Evolutionary conservation across 176 grass and related monocot species (phyloP).

Genomic region (Phragmites australis): DNA sequence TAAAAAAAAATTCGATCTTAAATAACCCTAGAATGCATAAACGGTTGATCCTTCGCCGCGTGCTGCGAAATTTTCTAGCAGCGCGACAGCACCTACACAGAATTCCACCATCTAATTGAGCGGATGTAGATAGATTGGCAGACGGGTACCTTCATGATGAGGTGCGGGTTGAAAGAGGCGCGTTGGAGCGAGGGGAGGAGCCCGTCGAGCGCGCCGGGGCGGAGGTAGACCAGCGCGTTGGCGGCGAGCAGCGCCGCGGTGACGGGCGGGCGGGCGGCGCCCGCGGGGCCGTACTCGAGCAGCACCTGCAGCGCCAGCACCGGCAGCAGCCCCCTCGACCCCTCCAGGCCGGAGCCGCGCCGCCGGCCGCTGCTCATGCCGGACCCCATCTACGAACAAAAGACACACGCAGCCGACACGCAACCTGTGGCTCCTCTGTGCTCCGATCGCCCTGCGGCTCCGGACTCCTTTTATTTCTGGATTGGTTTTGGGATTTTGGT

Average conservation of each 20-base stretch:
- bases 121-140: no score
- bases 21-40: not conserved
- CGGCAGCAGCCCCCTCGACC: conserved; percentile 59
- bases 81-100: not conserved
- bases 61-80: not conserved
- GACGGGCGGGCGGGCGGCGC: conserved; percentile 63
- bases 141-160: conserved; percentile 71
- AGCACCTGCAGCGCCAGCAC: conserved; percentile 75
- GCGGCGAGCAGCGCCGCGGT: conserved; percentile 75
- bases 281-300: conserved; percentile 62
- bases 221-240: conserved; percentile 80
- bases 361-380: conserved; percentile 43
- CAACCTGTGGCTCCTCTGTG: no score
- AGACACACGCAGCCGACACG: no score
- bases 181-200: conserved; percentile 65
- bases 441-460: no score
- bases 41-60: not conserved
- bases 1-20: not conserved
- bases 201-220: conserved; percentile 64
- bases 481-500: not conserved
- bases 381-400: conserved; percentile 37
- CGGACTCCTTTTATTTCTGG: conserved; percentile 1
- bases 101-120: not conserved
- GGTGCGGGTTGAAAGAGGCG: conserved; percentile 76
- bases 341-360: not conserved